Base-by-base conservation (phyloP, 2,329 filamentous ascomycete species). In the Coleophoma eucalyptorum region DNA sequence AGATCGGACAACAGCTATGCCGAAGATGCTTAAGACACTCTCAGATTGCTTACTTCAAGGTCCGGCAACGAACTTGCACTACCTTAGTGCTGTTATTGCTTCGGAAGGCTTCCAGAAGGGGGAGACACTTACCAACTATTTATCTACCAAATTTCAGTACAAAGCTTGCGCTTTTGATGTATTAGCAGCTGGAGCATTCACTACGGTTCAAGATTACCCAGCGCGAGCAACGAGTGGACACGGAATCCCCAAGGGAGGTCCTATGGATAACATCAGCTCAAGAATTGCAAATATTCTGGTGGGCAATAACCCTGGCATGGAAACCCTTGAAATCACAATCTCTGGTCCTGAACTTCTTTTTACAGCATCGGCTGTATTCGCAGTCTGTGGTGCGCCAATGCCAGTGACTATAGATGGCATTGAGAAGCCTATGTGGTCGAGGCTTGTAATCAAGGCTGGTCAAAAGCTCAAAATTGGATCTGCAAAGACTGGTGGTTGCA, bases 11-110 rank as follows among this genome's bases (percentile, higher is more conserved):
- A 78, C 81, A 38, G 84, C 86, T 1, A 72, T 89, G 5, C 75
- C 80, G 47, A 88, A 86, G 52, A 70, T 90, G 16, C 74, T 0
- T 68, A 90, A 4, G 80, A 81, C 58, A 69, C 65, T 85, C 1
- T 65, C 72, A n/a, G 80, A 84, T 50, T 77, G 76, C 0, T 65
- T 60, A 2, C 72, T 85, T 19, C 62, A 58, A 1, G 81, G 81
- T 2, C 70, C 84, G 5, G 77, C 76, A 55, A 84, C 81, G 0
- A 84, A 84, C 52, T 56, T 83, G 13, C 66, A 71, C 38, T 65
- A 84, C 2, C 69, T 85, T 1, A 66, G 72, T 42, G 79, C 73
- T 1, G 78, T 84, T 16, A 65, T 80, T 7, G 65, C 66, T 0
- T 74, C 78, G 54, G 63, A 2, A 38, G 40, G 20, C 7, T 58